These are phyloP conservation scores for Scutellaria baicalensis DNA, from an alignment of 257 asterid species.

Conservation along the genomic window DNA sequence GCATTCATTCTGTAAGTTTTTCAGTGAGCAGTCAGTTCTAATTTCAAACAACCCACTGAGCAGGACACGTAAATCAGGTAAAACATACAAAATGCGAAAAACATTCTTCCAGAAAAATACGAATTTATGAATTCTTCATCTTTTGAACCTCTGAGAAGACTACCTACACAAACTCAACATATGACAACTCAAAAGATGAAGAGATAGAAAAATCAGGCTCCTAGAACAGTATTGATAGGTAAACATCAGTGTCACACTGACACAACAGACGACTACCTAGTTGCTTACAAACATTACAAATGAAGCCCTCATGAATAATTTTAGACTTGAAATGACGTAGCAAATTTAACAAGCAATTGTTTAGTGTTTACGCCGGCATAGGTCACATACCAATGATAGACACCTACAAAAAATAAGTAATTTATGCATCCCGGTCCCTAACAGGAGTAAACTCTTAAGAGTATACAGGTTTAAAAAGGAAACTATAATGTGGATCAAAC, in stretches of 20 bases:
- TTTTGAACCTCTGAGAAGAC: not conserved
- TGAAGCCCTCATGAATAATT: not conserved
- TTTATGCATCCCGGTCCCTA: not conserved
- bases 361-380: not conserved
- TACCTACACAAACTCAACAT: not conserved
- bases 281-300: not conserved
- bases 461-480: not conserved
- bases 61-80: not conserved
- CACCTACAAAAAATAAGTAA: not conserved
- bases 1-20: not conserved
- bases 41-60: not conserved
- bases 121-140: not conserved
- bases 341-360: not conserved
- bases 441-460: not conserved
- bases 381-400: not conserved
- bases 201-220: not conserved
- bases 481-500: not conserved
- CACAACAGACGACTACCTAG: not conserved
- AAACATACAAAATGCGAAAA: not conserved
- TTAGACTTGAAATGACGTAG: not conserved
- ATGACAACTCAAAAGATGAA: not conserved
- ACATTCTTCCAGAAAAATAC: not conserved
- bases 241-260: not conserved
- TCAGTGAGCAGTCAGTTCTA: not conserved
- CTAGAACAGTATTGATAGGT: not conserved